Evolutionary conservation across 306 rosid genomes (phyloP).

Genomic region (Mimosa bimucronata): DNA sequence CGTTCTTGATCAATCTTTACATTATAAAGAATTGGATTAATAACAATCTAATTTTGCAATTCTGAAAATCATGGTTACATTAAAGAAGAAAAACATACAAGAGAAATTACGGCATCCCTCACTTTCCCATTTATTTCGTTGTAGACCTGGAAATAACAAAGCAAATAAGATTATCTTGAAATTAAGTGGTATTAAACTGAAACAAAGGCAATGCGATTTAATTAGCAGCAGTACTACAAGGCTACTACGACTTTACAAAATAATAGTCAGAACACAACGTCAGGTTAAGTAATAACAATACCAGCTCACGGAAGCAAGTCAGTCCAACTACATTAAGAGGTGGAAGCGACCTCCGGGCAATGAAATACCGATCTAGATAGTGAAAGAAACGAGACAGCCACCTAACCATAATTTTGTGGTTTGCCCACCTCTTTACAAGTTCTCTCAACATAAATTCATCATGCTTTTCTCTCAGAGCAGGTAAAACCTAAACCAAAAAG

Average conservation of each 20-base stretch:
- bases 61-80: background rate
- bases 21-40: conserved; percentile 15
- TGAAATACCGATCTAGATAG: conserved; percentile 72
- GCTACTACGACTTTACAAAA: conserved; percentile 6
- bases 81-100: conserved; percentile 49
- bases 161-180: background rate
- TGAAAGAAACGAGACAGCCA: conserved; percentile 75
- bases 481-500: conserved; percentile 60
- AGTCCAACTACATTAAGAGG: conserved; percentile 74
- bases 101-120: conserved; percentile 84
- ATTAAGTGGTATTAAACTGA: conserved; percentile 26
- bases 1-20: conserved; percentile 91
- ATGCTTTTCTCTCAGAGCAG: conserved; percentile 80
- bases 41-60: conserved; percentile 25
- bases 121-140: conserved; percentile 73
- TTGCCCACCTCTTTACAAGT: conserved; percentile 79
- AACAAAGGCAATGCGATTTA: background rate
- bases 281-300: conserved; percentile 33
- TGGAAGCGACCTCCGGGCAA: conserved; percentile 76
- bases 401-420: conserved; percentile 73
- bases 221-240: conserved; percentile 21
- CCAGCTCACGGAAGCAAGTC: conserved; percentile 77
- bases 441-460: conserved; percentile 83
- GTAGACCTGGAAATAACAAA: conserved; percentile 65
- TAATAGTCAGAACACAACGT: background rate